Evolutionary conservation across 345 rosid genomes (phyloP).

Genomic region (Syzygium oleosum): DNA sequence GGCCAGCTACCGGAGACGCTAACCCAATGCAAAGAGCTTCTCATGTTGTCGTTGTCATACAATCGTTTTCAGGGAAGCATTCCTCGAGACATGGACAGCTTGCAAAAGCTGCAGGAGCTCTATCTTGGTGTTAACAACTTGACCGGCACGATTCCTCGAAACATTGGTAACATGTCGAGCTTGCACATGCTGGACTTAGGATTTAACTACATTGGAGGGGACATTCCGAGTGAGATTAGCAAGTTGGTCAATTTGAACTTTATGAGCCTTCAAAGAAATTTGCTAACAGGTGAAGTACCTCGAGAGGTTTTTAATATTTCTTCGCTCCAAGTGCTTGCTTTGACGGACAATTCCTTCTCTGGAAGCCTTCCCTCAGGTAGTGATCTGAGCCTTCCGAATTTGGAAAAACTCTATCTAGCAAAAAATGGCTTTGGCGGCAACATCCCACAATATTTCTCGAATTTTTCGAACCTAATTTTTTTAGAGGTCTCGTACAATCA

Average conservation of each 20-base stretch:
- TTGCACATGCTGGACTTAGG: neutral
- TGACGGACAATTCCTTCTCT: accelerated
- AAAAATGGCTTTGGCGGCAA: accelerated
- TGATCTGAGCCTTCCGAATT: neutral
- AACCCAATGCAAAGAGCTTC: neutral
- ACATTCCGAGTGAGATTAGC: neutral
- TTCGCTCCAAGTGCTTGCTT: accelerated
- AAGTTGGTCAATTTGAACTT: neutral
- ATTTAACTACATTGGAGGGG: neutral
- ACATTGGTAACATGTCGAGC: neutral
- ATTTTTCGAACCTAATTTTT: neutral
- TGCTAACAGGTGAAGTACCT: neutral
- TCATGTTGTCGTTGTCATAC: accelerated
- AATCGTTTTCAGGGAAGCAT: neutral
- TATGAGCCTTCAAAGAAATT: accelerated
- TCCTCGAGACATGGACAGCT: neutral
- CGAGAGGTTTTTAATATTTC: neutral
- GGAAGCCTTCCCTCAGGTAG: neutral
- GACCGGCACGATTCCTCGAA: neutral
- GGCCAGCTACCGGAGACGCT: neutral
- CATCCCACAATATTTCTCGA: neutral
- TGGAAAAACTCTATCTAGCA: accelerated
- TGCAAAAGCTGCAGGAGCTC: neutral
- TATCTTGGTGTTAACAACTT: neutral
- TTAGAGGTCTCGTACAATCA: accelerated